Evolutionary conservation across 129 eudicot species (phyloP), one percentile per base, ranked within the genome.

Genomic region (Heracleum sosnowskyi): DNA sequence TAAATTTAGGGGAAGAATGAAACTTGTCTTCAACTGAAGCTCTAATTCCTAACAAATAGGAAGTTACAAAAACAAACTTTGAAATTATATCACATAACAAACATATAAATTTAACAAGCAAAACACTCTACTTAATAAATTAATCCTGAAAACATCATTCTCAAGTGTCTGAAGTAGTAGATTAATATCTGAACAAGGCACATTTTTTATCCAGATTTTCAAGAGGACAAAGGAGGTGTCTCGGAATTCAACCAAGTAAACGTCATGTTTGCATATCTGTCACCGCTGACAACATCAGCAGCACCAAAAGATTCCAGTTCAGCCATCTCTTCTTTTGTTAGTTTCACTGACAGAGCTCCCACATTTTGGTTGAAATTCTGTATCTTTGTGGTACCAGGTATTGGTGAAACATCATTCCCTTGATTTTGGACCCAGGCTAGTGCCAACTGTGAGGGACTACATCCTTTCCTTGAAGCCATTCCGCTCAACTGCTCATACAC

Each of bases 381-480:
- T 35, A 35, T 35, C 73, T 69, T 69, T 16, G 73, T 69, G 11
- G 73, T 69, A 31, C 73, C 73, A 69, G 73, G 73, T 34, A 69
- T 69, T 69, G 73, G 95, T 20, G 82, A 84, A 76, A 88, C 92
- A 77, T 88, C 90, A 11, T 75, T 81, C 68, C 92, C 96, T 29
- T 83, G 90, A 78, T 88, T 90, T 80, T 88, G 90, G 76, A 86
- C 89, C 96, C 96, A 90, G 1, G 90, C 96, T 35, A 90, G 78
- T 22, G 96, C 82, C 36, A 90, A 81, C 69, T 88, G 89, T 33
- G 89, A 77, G 18, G 91, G 80, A 33, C 90, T 84, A 77, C 91
- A 87, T n/a, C 95, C 91, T 78, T 87, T 90, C 77, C 77, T 90
- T 39, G 78, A 49, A 0, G 95, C 90, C 70, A 90, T 35, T 74